A percentile compares a stretch with the other conserved stretches of the same genome.
phyloP scores from a whole-genome alignment of 208 protist species.

The Wallacemonas sp. region DNA sequence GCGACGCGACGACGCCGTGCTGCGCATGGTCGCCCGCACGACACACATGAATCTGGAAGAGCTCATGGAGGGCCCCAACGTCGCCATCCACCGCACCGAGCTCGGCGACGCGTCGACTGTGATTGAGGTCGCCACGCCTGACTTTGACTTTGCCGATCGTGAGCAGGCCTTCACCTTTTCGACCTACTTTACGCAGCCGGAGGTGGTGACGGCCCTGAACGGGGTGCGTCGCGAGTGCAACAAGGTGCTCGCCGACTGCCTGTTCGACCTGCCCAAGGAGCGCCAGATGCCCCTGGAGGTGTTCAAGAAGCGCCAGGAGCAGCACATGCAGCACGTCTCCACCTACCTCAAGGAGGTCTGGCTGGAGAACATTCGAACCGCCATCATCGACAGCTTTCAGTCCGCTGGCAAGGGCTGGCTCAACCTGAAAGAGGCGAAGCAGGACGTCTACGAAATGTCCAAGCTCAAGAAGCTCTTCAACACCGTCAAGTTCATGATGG shows the following conservation, averaged over 20 bases:
- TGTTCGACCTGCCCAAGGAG: slow-evolving; percentile 91
- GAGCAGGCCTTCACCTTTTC: slow-evolving; percentile 90
- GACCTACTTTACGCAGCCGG: slow-evolving; percentile 93
- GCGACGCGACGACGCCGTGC: slow-evolving; percentile 68
- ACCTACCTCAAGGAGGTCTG: slow-evolving; percentile 91
- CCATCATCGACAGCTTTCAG: slow-evolving; percentile 85
- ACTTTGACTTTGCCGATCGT: slow-evolving; percentile 76
- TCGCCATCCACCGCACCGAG: slow-evolving; percentile 66
- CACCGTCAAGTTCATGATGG: slow-evolving; percentile 98
- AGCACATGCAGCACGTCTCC: slow-evolving; percentile 68
- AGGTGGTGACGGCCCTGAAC: slow-evolving; percentile 91
- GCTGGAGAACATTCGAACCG: slow-evolving; percentile 88
- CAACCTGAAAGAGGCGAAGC: slow-evolving; percentile 94
- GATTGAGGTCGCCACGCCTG: slow-evolving; percentile 49
- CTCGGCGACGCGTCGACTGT: slow-evolving; percentile 59
- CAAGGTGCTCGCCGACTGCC: slow-evolving; percentile 83
- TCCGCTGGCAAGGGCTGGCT: slow-evolving; percentile 98
- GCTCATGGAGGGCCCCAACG: slow-evolving; percentile 78
- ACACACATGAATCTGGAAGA: slow-evolving; percentile 88
- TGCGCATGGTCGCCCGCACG: slow-evolving; percentile 76
- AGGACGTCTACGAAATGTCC: slow-evolving; percentile 96
- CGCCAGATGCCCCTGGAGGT: slow-evolving; percentile 88
- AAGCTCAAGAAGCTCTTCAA: slow-evolving; percentile 98
- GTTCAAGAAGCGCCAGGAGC: slow-evolving; percentile 82
- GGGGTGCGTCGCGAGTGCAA: slow-evolving; percentile 89